Evolutionary conservation across 805 yeast genomes (phyloP), one percentile per base, ranked within the genome.

Genomic region (Candida maris): DNA sequence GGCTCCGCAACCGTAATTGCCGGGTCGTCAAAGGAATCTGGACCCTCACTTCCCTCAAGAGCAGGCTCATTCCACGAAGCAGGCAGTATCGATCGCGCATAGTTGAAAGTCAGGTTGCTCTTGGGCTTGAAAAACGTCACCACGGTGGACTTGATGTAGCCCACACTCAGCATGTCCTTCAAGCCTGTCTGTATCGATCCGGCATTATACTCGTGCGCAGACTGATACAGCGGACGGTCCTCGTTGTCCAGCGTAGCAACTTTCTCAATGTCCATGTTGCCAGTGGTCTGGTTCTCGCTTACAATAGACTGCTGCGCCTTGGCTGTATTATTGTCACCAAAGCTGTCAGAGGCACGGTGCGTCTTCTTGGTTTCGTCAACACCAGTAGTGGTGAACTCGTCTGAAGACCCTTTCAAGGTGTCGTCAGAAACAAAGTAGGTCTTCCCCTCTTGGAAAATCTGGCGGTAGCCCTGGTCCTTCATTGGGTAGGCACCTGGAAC

Each of bases 391-490:
- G 47, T 44, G 17, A 51, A 50, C 10, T 47, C 37, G 29, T 57
- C 55, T 8, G 31, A 28, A 7, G 21, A 19, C 8, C 6, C 10
- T 12, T 16, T 17, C 14, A 16, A 8, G 9, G 8, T 12, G 8
- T 17, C 31, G 8, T 9, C 31, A 28, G 35, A 20, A 16, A 44
- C 43, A 38, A 57, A 56, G 45, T 54, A 57, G 16, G 29, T 31
- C 28, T 42, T 15, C 14, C 60, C 62, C 30, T 53, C 60, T 13
- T 59, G 54, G 45, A 68, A 68, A 32, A 79, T 68, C 58, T 84
- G 86, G 35, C 67, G 62, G 43, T 49, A 56, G 26, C 93, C 93
- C 51, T 78, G 81, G 54, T 84, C 91, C 18, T 65, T 59, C 57
- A 59, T 61, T 48, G 88, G 86, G 54, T 83, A 83, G 18, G 47